Conservation (phyloP, 2,329 filamentous ascomycete species). For the Ophiocordyceps camponoti-saundersi region DNA sequence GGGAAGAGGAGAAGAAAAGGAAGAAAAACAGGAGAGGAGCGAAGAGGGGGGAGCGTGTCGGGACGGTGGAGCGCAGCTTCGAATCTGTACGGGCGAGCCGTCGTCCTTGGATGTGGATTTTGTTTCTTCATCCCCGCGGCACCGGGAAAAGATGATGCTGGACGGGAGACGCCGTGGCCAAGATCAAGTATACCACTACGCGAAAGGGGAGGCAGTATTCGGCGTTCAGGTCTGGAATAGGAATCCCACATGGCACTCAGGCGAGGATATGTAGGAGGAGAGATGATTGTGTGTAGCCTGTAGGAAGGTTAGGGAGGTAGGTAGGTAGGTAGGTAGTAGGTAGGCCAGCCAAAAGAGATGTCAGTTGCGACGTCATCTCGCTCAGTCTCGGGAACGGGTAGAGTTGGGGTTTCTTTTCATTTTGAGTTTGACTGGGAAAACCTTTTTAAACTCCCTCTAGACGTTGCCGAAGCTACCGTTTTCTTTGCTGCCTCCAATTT, state of each 20-base stretch:
- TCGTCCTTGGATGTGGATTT: background rate
- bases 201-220: background rate
- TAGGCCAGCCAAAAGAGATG: background rate
- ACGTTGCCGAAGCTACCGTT: background rate
- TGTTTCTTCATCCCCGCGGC: background rate
- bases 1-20: background rate
- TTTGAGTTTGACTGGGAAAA: background rate
- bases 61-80: background rate
- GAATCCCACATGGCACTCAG: background rate
- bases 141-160: background rate
- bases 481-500: background rate
- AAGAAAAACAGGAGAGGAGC: background rate
- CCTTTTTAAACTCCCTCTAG: background rate
- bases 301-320: too few species aligned
- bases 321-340: too few species aligned
- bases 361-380: background rate
- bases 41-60: background rate
- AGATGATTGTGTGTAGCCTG: background rate
- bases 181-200: constrained; percentile 1
- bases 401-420: background rate
- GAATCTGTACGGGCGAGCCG: background rate
- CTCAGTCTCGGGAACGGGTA: background rate
- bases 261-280: background rate
- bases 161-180: background rate
- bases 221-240: constrained; percentile 3